Evolutionary conservation across 805 yeast species (phyloP).

Genomic region (Lipomyces lipofer): DNA sequence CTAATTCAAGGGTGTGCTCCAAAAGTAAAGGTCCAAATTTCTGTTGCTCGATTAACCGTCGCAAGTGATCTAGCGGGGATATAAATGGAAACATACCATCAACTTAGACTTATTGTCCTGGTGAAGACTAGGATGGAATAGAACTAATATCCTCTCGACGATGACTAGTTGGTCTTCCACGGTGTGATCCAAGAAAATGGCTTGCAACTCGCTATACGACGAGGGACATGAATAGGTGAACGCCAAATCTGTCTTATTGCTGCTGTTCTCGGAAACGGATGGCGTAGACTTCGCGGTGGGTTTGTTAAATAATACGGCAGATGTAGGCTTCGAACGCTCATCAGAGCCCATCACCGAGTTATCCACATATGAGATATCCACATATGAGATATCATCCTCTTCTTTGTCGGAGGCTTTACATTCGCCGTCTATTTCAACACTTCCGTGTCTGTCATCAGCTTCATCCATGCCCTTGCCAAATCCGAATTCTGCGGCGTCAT

Average conservation of each 20-base stretch:
- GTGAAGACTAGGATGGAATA: conserved; percentile 74
- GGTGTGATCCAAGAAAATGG: conserved; percentile 64
- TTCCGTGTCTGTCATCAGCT: conserved; percentile 44
- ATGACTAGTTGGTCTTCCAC: conserved; percentile 48
- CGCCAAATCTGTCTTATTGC: conserved; percentile 24
- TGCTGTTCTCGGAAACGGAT: no score
- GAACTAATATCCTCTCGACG: conserved; percentile 56
- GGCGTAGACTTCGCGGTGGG: background rate
- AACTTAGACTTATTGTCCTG: conserved; percentile 74
- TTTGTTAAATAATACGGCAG: conserved; percentile 45
- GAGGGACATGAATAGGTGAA: conserved; percentile 50
- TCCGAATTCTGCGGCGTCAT: conserved; percentile 46
- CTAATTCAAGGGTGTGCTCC: conserved; percentile 42
- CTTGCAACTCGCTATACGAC: conserved; percentile 63
- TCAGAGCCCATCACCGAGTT: no score
- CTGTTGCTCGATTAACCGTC: no score
- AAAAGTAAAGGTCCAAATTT: conserved; percentile 27
- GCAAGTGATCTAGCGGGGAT: no score
- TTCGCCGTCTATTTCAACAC: conserved; percentile 36
- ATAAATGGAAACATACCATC: conserved; percentile 4
- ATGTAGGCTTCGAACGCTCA: conserved; percentile 29
- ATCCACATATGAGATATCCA: no score
- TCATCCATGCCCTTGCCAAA: conserved; percentile 39
- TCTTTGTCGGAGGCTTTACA: conserved; percentile 3
- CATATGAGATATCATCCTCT: background rate